A percentile compares a stretch with the other conserved stretches of the same genome.
phyloP scores from a whole-genome alignment of 768 basidiomycete genomes.

The Leccinum obscurum region DNA sequence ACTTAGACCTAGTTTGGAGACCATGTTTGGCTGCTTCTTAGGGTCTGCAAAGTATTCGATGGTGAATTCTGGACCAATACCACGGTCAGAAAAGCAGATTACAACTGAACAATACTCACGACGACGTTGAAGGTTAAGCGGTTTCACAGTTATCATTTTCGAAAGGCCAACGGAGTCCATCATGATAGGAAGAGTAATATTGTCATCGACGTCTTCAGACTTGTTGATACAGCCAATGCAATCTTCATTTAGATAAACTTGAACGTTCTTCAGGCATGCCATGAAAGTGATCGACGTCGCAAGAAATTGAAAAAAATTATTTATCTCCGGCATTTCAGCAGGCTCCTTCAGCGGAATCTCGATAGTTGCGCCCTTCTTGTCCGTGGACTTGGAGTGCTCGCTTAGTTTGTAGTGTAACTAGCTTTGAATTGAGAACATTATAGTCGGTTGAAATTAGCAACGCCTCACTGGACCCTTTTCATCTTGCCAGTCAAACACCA shows the following conservation, averaged over 20 bases:
- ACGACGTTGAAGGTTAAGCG: constrained; percentile 34
- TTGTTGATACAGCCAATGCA: constrained; percentile 66
- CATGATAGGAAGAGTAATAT: constrained; percentile 44
- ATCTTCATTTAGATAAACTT: constrained; percentile 76
- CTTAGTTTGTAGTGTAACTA: constrained; percentile 80
- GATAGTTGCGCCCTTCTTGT: constrained; percentile 69
- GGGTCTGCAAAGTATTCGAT: too few species aligned
- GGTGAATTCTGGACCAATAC: too few species aligned
- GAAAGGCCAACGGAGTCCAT: constrained; percentile 51
- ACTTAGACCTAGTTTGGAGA: too few species aligned
- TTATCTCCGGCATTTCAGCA: constrained; percentile 67
- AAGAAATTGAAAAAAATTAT: constrained; percentile 66
- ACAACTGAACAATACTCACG: too few species aligned
- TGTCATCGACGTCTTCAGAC: constrained; percentile 47
- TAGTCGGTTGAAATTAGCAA: not conserved
- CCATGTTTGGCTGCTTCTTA: too few species aligned
- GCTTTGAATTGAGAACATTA: not conserved
- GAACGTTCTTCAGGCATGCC: constrained; percentile 68
- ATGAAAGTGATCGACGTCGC: constrained; percentile 92
- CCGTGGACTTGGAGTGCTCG: constrained; percentile 37
- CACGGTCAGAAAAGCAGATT: too few species aligned
- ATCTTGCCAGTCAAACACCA: constrained; percentile 94
- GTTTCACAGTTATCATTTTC: constrained; percentile 54
- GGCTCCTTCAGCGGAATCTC: constrained; percentile 81
- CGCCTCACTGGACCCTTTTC: constrained; percentile 47